These are phyloP conservation scores for Quercus bicolor DNA, from an alignment of 306 rosid species.

Conservation along the genomic window DNA sequence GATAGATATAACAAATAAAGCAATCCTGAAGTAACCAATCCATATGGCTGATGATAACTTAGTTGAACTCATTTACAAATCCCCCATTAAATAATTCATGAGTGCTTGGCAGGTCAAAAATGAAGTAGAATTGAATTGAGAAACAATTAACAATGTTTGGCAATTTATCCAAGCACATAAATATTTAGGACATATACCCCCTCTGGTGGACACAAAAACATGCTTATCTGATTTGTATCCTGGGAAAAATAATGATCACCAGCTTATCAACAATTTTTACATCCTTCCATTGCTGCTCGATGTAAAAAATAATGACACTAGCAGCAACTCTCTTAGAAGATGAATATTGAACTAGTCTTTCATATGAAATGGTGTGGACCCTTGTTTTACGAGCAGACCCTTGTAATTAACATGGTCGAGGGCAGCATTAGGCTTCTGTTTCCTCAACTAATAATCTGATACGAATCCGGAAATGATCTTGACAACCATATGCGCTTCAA, in stretches of 20 bases:
- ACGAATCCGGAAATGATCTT: constrained; percentile 49
- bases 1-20: neutral
- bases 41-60: neutral
- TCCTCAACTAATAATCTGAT: constrained; percentile 36
- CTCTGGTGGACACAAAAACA: neutral
- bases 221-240: neutral
- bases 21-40: neutral
- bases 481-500: constrained; percentile 49
- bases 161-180: neutral
- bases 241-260: neutral
- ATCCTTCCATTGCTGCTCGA: neutral
- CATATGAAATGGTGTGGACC: constrained; percentile 5
- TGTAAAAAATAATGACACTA: neutral
- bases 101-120: neutral
- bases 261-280: neutral
- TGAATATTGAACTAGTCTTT: neutral
- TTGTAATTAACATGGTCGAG: neutral
- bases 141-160: neutral
- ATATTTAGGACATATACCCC: neutral
- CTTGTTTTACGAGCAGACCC: neutral
- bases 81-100: neutral
- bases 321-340: neutral
- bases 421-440: neutral
- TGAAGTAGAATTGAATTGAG: neutral
- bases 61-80: neutral